A percentile compares a stretch with the other conserved stretches of the same genome.
Conservation (phyloP, 805 yeast species). For the Candida wancherniae region DNA sequence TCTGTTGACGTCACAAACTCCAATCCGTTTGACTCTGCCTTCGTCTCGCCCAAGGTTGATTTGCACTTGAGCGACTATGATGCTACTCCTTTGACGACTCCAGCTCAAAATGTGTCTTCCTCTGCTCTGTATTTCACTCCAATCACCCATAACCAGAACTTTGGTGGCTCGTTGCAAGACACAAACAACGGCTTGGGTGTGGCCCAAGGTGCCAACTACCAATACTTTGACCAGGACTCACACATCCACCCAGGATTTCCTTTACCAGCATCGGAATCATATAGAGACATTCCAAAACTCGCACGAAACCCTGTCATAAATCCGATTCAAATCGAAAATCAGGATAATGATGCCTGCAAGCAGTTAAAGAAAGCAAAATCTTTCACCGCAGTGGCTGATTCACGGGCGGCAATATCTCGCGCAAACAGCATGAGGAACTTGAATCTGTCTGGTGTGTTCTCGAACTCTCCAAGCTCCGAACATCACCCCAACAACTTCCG, state of each 20-base stretch:
- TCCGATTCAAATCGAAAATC: slow-evolving; percentile 32
- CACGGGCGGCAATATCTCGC: slow-evolving; percentile 6
- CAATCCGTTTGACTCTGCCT: slow-evolving; percentile 14
- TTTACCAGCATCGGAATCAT: too few species aligned
- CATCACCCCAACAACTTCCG: slow-evolving; percentile 1
- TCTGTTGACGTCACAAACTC: background rate
- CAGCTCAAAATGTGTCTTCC: slow-evolving; percentile 6
- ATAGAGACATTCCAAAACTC: too few species aligned
- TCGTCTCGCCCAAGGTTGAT: slow-evolving; percentile 10
- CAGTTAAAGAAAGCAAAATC: slow-evolving; percentile 37
- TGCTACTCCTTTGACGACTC: slow-evolving; percentile 16
- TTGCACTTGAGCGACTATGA: slow-evolving; percentile 11
- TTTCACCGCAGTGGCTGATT: slow-evolving; percentile 11
- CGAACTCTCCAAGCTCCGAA: slow-evolving; percentile 2
- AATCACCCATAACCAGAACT: slow-evolving; percentile 10
- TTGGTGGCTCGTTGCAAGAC: slow-evolving; percentile 15
- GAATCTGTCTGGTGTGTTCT: background rate
- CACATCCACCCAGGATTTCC: too few species aligned
- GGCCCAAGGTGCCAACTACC: too few species aligned
- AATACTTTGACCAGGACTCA: too few species aligned
- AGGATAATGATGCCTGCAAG: slow-evolving; percentile 41
- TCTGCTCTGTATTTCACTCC: slow-evolving; percentile 15
- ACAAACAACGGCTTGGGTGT: too few species aligned
- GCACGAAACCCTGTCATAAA: too few species aligned
- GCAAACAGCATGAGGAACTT: slow-evolving; percentile 12